Percentiles rank a stretch among this genome's conserved stretches.
Conservation (phyloP, 257 asterid species). For the Scutellaria baicalensis region DNA sequence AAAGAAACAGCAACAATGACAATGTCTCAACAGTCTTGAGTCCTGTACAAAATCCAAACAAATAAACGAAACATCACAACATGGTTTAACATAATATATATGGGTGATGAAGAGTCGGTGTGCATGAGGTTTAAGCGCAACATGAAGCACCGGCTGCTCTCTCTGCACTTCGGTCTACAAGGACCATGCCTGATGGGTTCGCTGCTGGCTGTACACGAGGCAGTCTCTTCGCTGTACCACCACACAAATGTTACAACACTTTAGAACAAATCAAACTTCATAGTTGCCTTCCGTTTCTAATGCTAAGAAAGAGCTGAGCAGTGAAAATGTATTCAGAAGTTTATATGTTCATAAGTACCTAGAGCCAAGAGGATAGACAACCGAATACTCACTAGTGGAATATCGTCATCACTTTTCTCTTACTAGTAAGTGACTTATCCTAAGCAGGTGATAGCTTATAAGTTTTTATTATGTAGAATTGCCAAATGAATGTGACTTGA, state of each 20-base stretch:
- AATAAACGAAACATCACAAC: not conserved
- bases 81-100: not conserved
- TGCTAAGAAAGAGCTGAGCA: no score
- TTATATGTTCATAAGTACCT: no score
- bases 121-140: constrained; percentile 35
- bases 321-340: no score
- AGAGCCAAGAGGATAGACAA: no score
- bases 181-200: constrained; percentile 77
- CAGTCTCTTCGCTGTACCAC: constrained; percentile 57
- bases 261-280: no score
- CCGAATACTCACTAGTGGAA: no score
- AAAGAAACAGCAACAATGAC: no score
- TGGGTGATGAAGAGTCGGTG: not conserved
- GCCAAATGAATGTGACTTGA: not conserved
- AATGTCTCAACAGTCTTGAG: no score
- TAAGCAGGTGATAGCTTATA: not conserved
- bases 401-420: not conserved
- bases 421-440: not conserved
- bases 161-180: constrained; percentile 60
- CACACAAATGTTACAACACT: not conserved
- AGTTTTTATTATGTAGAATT: not conserved
- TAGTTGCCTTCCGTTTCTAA: no score
- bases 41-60: no score
- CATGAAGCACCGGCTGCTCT: constrained; percentile 39
- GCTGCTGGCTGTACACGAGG: constrained; percentile 68